Percentiles rank a stretch among this genome's conserved stretches.
Conservation (phyloP, 2,329 filamentous ascomycete genomes). For the Trichoderma brevicompactum region DNA sequence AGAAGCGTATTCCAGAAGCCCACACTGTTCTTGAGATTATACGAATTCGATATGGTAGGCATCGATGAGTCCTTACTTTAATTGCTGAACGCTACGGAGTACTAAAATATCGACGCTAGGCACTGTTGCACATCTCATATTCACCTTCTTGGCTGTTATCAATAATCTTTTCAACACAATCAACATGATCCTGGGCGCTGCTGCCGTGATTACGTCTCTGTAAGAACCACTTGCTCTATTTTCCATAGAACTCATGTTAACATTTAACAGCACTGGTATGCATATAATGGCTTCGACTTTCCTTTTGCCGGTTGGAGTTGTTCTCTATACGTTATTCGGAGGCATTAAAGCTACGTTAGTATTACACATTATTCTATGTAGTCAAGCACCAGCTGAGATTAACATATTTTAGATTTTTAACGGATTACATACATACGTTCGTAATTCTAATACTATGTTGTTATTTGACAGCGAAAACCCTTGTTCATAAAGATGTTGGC, state of each 20-base stretch:
- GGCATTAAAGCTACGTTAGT: slow-evolving; percentile 22
- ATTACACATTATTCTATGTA: accelerated
- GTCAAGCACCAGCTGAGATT: background rate
- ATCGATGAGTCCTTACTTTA: background rate
- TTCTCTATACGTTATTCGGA: slow-evolving; percentile 9
- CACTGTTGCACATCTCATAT: slow-evolving; percentile 7
- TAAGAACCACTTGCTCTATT: background rate
- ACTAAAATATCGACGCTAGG: background rate
- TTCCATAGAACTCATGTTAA: background rate
- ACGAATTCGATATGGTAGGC: slow-evolving; percentile 16
- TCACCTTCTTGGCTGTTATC: slow-evolving; percentile 18
- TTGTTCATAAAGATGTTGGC: slow-evolving; percentile 10
- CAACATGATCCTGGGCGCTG: slow-evolving; percentile 24
- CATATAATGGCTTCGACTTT: slow-evolving; percentile 20
- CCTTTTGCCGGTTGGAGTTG: slow-evolving; percentile 1
- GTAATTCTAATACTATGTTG: slow-evolving; percentile 15
- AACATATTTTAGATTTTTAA: background rate
- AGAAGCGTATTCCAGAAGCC: slow-evolving; percentile 19
- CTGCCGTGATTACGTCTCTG: slow-evolving; percentile 12
- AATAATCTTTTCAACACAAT: slow-evolving; percentile 21
- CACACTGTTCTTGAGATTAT: slow-evolving; percentile 21
- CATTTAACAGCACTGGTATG: background rate
- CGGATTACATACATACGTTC: slow-evolving; percentile 20
- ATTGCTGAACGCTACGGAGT: background rate
- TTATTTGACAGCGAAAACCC: slow-evolving; percentile 12